A percentile compares a stretch with the other conserved stretches of the same genome.
Conservation (phyloP, 306 rosid genomes). For the Chamaecrista fasciculata region DNA sequence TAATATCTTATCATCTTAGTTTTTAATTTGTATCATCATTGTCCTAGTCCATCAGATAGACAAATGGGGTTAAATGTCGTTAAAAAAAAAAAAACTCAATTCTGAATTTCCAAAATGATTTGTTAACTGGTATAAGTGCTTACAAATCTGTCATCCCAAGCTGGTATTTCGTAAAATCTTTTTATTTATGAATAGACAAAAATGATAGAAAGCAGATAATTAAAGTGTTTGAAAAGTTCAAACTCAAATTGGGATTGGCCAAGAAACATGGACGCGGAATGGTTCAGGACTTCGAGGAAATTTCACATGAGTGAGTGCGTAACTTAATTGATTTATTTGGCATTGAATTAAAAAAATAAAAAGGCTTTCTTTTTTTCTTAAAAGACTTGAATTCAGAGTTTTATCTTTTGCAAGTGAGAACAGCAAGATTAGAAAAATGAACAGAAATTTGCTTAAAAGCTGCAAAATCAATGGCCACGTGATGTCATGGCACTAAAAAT, state of each 20-base stretch:
- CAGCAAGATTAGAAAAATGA: neutral
- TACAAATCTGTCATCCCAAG: no score
- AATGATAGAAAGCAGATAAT: no score
- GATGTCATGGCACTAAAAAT: neutral
- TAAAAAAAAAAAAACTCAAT: no score
- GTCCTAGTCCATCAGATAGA: no score
- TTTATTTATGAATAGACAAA: no score
- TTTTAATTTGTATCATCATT: no score
- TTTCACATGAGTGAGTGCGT: neutral
- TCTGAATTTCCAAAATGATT: no score
- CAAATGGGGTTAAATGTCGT: no score
- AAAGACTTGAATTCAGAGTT: neutral
- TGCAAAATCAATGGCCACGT: neutral
- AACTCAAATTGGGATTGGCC: slow-evolving; percentile 24
- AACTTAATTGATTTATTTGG: neutral
- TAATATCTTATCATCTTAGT: no score
- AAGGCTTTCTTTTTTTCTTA: neutral
- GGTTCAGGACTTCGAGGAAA: neutral
- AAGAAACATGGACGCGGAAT: neutral
- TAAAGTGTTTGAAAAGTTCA: neutral
- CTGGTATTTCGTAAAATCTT: neutral
- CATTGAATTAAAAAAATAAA: no score
- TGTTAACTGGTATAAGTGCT: no score
- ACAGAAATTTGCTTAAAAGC: neutral
- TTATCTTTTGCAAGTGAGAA: neutral